Percentiles rank a stretch among this genome's conserved stretches.
Evolutionary conservation across 2,329 filamentous ascomycete species (phyloP).

Genomic region (Fusarium udum): DNA sequence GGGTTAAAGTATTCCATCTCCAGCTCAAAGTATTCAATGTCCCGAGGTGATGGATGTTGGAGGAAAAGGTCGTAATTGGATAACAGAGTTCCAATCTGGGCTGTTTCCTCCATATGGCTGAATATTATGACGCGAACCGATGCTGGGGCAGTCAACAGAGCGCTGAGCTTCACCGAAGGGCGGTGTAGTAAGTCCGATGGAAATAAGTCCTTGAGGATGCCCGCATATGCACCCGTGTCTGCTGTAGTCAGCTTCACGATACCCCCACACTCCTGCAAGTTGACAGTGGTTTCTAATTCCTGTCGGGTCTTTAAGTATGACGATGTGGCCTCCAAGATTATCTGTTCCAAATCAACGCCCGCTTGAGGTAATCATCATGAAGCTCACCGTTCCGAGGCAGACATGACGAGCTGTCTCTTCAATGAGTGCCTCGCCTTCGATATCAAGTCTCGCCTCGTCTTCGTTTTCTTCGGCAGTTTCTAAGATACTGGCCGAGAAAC

Average conservation of each 20-base stretch:
- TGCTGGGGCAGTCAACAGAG: neutral
- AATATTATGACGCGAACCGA: neutral
- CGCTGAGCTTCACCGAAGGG: neutral
- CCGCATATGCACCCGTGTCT: neutral
- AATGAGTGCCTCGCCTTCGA: fast-evolving
- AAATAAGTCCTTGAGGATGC: neutral
- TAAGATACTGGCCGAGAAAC: fast-evolving
- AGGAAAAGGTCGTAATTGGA: neutral
- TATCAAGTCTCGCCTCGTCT: fast-evolving
- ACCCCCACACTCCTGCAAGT: neutral
- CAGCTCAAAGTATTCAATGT: neutral
- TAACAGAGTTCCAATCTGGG: neutral
- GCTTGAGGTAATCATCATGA: fast-evolving
- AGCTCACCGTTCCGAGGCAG: neutral
- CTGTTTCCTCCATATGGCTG: neutral
- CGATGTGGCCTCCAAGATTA: fast-evolving
- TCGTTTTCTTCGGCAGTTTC: fast-evolving
- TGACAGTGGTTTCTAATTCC: neutral
- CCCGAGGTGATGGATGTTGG: neutral
- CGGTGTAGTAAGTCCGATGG: neutral
- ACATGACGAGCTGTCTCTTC: neutral
- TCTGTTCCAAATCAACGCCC: neutral
- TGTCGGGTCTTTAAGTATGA: neutral
- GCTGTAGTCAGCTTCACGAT: neutral
- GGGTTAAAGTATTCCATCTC: slow-evolving; percentile 1